Evolutionary conservation across 23 red algal species (phyloP), one percentile per base, ranked within the genome.

Genomic region (Cyanidiococcus yangmingshanensis): DNA sequence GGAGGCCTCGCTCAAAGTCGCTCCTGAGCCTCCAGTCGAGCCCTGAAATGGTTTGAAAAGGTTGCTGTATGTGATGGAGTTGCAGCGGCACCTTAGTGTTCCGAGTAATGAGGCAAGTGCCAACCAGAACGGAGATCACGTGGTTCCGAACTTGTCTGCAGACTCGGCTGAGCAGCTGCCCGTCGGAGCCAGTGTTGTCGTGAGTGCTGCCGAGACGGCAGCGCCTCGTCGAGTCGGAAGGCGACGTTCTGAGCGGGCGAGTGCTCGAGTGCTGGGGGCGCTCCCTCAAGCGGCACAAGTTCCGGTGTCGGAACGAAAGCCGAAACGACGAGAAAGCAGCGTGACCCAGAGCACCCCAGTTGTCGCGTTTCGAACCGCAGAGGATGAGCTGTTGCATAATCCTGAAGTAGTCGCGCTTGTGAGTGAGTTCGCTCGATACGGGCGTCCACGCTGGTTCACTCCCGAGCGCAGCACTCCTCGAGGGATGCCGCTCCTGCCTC

Each of bases 381-480:
- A 54, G 21, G 12, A 54, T 7, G 45, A 54, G 45, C 45, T 71
- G 7, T 29, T 71, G 12, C 32, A 25, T 29, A 71, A 71, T 71
- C 63, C 63, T 12, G 63, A 71, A 35, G 63, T 71, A 3, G 32
- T 35, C 27, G 63, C 63, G 32, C 63, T 71, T 35, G 32, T 71
- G 7, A 71, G 63, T 29, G 63, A 71, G n/a, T 71, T 71, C 32
- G n/a, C 21, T 27, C 63, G 63, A 71, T 71, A 71, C 32, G 63
- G 63, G 27, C 7, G 63, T 12, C 63, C 63, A 29, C 63, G 63
- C 32, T 71, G 63, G 63, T 71, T 71, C 63, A 71, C 63, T 25
- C 63, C 63, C 7, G 63, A 35, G n/a, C 63, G 63, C 7, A 71
- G 63, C 32, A 30, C 32, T 3, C 63, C 63, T 25, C 63, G 63